These are phyloP conservation scores for Scedosporium apiospermum DNA, from an alignment of 2,329 filamentous ascomycete species.

Conservation along the genomic window DNA sequence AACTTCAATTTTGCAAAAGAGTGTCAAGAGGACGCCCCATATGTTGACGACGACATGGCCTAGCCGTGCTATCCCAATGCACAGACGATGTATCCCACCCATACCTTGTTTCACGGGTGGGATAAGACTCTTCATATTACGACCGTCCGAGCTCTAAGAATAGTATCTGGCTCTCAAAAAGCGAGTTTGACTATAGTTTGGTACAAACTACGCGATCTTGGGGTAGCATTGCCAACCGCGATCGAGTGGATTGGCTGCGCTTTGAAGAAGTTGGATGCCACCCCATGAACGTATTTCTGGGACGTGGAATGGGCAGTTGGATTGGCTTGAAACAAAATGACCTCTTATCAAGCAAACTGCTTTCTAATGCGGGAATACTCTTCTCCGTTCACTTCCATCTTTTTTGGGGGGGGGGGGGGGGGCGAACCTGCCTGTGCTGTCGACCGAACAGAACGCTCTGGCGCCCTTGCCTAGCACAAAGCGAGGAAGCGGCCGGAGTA, in stretches of 20 bases:
- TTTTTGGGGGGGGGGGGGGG: not conserved
- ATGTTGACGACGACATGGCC: too few relatives aligned
- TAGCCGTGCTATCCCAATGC: too few relatives aligned
- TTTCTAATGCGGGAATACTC: not conserved
- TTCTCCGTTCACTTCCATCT: not conserved
- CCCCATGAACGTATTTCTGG: not conserved
- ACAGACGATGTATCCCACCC: too few relatives aligned
- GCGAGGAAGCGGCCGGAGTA: not conserved
- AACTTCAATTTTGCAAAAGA: too few relatives aligned
- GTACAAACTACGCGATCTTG: not conserved
- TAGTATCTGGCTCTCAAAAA: not conserved
- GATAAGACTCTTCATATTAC: too few relatives aligned
- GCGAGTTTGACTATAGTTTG: not conserved
- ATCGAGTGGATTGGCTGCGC: not conserved
- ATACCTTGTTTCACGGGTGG: too few relatives aligned
- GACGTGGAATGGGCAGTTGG: not conserved
- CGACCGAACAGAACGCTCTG: not conserved
- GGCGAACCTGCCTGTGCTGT: not conserved
- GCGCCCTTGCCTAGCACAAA: not conserved
- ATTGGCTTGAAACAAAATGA: not conserved
- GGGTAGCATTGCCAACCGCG: not conserved
- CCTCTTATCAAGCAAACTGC: not conserved
- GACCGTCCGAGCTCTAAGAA: not conserved
- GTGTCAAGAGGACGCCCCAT: too few relatives aligned
- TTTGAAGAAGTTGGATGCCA: not conserved